Conservation (phyloP, 2,329 filamentous ascomycete species). For the Leptographium procerum region DNA sequence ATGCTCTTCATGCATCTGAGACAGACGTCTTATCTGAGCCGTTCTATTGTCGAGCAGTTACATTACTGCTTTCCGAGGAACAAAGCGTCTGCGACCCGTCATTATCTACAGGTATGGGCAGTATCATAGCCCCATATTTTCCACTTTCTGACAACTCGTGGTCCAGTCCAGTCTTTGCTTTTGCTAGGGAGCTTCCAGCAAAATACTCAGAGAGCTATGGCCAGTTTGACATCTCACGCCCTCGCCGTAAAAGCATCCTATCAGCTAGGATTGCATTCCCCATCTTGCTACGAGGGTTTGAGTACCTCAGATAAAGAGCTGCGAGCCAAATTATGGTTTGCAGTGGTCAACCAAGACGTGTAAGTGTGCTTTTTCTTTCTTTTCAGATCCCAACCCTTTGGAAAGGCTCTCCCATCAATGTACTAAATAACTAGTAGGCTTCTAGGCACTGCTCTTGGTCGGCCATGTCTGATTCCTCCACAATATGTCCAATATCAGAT, state of each 20-base stretch:
- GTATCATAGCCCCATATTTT: too few species aligned
- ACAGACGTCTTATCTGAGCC: constrained; percentile 14
- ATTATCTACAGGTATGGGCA: constrained; percentile 3
- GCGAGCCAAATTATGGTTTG: constrained; percentile 20
- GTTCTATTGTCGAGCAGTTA: constrained; percentile 17
- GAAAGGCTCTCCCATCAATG: too few species aligned
- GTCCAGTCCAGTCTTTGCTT: constrained; percentile 22
- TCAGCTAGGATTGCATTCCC: constrained; percentile 23
- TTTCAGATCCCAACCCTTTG: not conserved
- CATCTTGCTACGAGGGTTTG: constrained; percentile 16
- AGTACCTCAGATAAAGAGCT: constrained; percentile 16
- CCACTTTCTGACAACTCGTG: too few species aligned
- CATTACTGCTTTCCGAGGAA: constrained; percentile 16
- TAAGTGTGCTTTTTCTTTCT: not conserved
- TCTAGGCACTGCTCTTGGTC: constrained; percentile 13
- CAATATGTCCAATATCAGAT: constrained; percentile 6
- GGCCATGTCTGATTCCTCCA: constrained; percentile 13
- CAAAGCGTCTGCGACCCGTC: constrained; percentile 14
- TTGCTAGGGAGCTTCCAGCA: constrained; percentile 22
- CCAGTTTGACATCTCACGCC: constrained; percentile 20
- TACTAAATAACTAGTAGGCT: constrained; percentile 6
- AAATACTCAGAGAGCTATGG: constrained; percentile 22
- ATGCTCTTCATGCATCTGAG: constrained; percentile 14
- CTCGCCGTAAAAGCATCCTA: constrained; percentile 21
- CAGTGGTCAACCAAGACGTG: constrained; percentile 20